Conservation (phyloP, 176 grass and related monocot species). For the Pontederia paniculata region DNA sequence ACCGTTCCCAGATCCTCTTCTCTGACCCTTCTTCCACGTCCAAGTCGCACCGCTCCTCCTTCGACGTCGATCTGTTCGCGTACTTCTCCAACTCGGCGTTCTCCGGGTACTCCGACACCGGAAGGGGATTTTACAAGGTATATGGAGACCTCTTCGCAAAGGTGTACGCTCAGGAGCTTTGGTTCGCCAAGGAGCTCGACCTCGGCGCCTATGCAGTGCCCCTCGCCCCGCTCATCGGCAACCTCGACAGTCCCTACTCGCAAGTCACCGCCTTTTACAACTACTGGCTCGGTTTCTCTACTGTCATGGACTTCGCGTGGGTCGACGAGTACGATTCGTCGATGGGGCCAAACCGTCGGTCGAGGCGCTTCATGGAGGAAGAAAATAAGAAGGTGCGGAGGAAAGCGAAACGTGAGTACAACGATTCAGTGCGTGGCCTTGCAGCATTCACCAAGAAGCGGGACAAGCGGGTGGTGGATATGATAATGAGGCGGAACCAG, state of each 20-base stretch:
- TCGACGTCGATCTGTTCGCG: conserved; percentile 58
- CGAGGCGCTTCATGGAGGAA: conserved; percentile 78
- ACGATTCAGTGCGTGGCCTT: conserved; percentile 55
- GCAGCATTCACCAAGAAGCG: conserved; percentile 84
- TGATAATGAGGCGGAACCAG: conserved; percentile 50
- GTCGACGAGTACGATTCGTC: conserved; percentile 61
- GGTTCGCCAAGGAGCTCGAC: conserved; percentile 59
- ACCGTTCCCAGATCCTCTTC: conserved; percentile 92
- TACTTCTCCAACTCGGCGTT: conserved; percentile 64
- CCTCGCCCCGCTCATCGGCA: conserved; percentile 60
- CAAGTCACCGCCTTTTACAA: conserved; percentile 80
- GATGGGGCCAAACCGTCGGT: conserved; percentile 45
- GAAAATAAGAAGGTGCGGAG: conserved; percentile 82
- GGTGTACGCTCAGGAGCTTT: conserved; percentile 67
- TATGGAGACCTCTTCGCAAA: conserved; percentile 72
- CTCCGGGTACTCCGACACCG: conserved; percentile 68
- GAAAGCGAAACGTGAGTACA: conserved; percentile 79
- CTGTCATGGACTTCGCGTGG: conserved; percentile 87
- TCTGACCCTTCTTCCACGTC: conserved; percentile 29
- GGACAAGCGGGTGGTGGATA: conserved; percentile 85
- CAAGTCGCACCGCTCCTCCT: conserved; percentile 22
- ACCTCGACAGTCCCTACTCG: conserved; percentile 58
- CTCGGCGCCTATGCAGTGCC: conserved; percentile 30
- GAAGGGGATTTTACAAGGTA: conserved; percentile 88
- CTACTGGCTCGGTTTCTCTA: conserved; percentile 71